A percentile compares a stretch with the other conserved stretches of the same genome.
phyloP scores from a whole-genome alignment of 1,139 yeast genomes.

The Diutina pseudorugosa region DNA sequence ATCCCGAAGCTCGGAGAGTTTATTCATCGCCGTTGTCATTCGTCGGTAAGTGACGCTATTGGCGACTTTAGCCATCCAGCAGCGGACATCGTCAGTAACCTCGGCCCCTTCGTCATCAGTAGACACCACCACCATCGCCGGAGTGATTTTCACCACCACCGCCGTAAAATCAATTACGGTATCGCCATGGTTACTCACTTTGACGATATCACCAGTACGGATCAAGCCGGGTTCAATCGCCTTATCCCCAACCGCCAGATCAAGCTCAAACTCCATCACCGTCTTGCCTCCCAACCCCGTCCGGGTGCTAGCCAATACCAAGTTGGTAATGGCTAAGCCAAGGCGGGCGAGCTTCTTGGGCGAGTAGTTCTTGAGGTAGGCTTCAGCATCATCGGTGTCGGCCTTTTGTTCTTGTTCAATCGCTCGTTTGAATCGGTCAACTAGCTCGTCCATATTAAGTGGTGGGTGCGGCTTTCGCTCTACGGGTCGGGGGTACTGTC shows the following conservation, averaged over 20 bases:
- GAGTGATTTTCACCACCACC: slow-evolving; percentile 42
- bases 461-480: background rate
- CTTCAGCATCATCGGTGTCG: slow-evolving; percentile 43
- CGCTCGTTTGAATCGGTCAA: slow-evolving; percentile 37
- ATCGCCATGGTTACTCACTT: slow-evolving; percentile 18
- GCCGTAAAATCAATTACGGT: slow-evolving; percentile 35
- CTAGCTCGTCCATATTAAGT: slow-evolving; percentile 11
- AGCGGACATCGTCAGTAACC: slow-evolving; percentile 21
- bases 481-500: too few species aligned
- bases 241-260: slow-evolving; percentile 36
- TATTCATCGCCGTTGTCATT: slow-evolving; percentile 71
- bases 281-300: slow-evolving; percentile 79
- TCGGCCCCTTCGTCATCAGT: background rate
- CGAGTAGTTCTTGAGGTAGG: slow-evolving; percentile 38
- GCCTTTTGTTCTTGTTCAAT: slow-evolving; percentile 45
- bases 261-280: slow-evolving; percentile 52
- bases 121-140: slow-evolving; percentile 8
- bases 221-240: slow-evolving; percentile 48
- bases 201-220: slow-evolving; percentile 70
- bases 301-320: slow-evolving; percentile 44
- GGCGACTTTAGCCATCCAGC: slow-evolving; percentile 57
- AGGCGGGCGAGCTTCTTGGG: slow-evolving; percentile 53
- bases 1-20: slow-evolving; percentile 37
- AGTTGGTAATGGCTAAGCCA: slow-evolving; percentile 68
- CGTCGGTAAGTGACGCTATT: slow-evolving; percentile 63